Evolutionary conservation across 1,284 basidiomycete species (phyloP).

Genomic region (Fereydounia khargensis): DNA sequence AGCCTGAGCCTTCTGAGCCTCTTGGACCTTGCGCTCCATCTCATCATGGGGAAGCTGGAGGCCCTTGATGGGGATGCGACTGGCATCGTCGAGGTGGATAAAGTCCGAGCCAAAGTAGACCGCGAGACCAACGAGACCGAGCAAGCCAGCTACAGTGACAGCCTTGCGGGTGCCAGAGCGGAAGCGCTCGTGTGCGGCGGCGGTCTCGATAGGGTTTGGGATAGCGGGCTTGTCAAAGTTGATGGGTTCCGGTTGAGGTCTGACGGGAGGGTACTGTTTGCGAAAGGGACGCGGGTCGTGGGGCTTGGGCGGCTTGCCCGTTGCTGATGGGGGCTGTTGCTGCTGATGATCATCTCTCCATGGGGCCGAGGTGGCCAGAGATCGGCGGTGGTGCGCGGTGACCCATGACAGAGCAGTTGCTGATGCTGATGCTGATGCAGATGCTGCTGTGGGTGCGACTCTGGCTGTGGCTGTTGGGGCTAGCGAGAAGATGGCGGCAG

Average conservation of each 20-base stretch:
- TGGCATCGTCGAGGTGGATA: slow-evolving; percentile 35
- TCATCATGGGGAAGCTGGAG: slow-evolving; percentile 36
- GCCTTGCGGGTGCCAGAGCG: slow-evolving; percentile 20
- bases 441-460: too few relatives aligned
- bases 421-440: too few relatives aligned
- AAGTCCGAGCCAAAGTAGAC: slow-evolving; percentile 26
- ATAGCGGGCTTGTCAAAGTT: slow-evolving; percentile 54
- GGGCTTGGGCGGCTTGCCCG: too few relatives aligned
- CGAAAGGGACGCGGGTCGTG: slow-evolving; percentile 21
- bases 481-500: too few relatives aligned
- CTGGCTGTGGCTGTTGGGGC: too few relatives aligned
- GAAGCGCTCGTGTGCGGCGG: slow-evolving; percentile 47
- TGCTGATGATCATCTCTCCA: too few relatives aligned
- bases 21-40: slow-evolving; percentile 35
- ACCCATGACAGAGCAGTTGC: not conserved
- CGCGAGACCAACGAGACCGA: slow-evolving; percentile 10
- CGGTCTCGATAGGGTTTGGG: slow-evolving; percentile 49
- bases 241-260: slow-evolving; percentile 36
- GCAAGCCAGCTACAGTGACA: slow-evolving; percentile 3
- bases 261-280: slow-evolving; percentile 46
- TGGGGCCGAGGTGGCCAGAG: too few relatives aligned
- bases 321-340: too few relatives aligned
- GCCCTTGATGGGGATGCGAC: slow-evolving; percentile 10
- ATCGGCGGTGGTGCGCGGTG: not conserved
- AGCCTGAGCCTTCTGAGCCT: slow-evolving; percentile 37